phyloP scores from a whole-genome alignment of 2,329 filamentous ascomycete genomes.

The Pestalotiopsis sp. region DNA sequence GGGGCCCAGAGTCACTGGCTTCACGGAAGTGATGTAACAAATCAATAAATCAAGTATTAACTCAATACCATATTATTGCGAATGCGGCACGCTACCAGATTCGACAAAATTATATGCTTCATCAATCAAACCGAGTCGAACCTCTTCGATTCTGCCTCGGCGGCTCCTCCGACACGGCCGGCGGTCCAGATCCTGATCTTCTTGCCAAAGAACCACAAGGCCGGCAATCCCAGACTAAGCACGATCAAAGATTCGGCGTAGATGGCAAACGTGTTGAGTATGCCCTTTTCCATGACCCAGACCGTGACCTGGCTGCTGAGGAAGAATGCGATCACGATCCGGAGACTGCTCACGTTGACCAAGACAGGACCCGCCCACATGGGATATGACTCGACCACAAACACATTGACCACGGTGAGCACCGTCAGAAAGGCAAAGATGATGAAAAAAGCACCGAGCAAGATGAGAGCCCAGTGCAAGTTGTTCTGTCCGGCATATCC shows the following conservation, averaged over 20 bases:
- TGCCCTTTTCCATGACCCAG: slow-evolving; percentile 20
- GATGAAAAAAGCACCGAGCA: slow-evolving; percentile 24
- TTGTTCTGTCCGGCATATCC: slow-evolving; percentile 23
- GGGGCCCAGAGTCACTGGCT: too few species aligned
- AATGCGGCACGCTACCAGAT: too few species aligned
- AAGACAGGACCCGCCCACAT: slow-evolving; percentile 25
- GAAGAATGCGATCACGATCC: slow-evolving; percentile 24
- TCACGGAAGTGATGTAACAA: too few species aligned
- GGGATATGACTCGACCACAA: slow-evolving; percentile 28
- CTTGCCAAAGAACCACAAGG: slow-evolving; percentile 14
- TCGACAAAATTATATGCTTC: not conserved
- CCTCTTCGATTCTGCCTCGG: not conserved
- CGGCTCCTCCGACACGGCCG: not conserved
- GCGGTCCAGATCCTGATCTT: slow-evolving; percentile 13
- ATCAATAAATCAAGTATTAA: too few species aligned
- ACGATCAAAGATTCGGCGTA: slow-evolving; percentile 18
- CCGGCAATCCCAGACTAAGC: slow-evolving; percentile 16
- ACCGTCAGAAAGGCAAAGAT: slow-evolving; percentile 22
- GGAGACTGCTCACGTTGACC: slow-evolving; percentile 23
- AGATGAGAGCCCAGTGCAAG: slow-evolving; percentile 20
- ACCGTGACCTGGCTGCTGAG: slow-evolving; percentile 20
- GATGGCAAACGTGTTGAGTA: slow-evolving; percentile 17
- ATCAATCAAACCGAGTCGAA: not conserved
- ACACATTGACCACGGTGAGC: slow-evolving; percentile 23
- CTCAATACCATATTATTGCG: too few species aligned